Evolutionary conservation across 1,284 basidiomycete genomes (phyloP), one percentile per base, ranked within the genome.

Genomic region (Irpex sp.): DNA sequence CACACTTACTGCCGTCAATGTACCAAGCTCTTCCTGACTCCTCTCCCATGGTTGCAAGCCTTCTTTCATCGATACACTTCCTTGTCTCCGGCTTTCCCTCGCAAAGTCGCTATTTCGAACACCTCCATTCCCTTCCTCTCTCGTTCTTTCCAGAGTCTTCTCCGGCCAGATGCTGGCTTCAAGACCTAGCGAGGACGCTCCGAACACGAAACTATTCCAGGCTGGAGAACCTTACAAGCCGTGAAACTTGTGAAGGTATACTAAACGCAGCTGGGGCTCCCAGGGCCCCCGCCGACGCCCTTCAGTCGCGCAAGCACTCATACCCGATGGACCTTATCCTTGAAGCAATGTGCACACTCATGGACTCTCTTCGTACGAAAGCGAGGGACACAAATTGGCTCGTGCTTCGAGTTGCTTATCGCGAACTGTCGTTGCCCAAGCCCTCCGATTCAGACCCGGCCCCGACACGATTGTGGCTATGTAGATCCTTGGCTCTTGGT

Each of bases 401-500:
- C 0, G 72, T 88, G n/a, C 66, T 91, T 45, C 81, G 86, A 47
- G 76, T 79, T 49, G 82, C 83, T 0, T 91, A 90, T 70, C 78
- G 84, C 49, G 88, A 90, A 67, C 64, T 90, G 5, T 77, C 78
- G 19, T 79, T 76, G 63, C 74, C 77, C 52, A 67, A 71, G 21
- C 69, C 70, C 0, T 65, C 68, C 14, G 71, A 72, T 57, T 51
- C 58, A 9, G 59, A 60, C 12, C 21, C 71, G 23, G 70, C 73
- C 8, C 66, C 74, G 57, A 82, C 81, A 14, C 76, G 73, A 36
- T 59, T 64, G 8, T 90, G 88, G 88, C 71, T 89, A 37, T 70
- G 71, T 18, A 76, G 76, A 6, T 81, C 78, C 16, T 68, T 89
- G 0, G 77, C 73, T 23, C 66, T 85, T 49, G 67, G 61, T 4